Conservation (phyloP, 2,329 filamentous ascomycete species). For the Aspergillus intermedius region DNA sequence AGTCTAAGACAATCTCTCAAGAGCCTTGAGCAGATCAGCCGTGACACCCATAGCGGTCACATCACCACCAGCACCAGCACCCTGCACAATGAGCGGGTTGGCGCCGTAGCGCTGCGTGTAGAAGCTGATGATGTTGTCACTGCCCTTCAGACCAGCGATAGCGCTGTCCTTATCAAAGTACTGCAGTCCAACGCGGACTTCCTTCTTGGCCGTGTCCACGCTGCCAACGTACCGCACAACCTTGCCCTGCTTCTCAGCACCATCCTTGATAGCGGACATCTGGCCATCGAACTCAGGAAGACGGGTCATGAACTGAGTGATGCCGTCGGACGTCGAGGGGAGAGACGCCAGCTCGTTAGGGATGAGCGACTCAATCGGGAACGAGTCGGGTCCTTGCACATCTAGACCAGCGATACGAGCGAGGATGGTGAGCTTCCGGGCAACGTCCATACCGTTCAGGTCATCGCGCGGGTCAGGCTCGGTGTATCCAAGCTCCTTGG, state of each 20-base stretch:
- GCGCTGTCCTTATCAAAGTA: constrained; percentile 81
- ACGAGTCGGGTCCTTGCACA: constrained; percentile 75
- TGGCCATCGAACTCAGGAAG: constrained; percentile 77
- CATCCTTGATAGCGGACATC: constrained; percentile 82
- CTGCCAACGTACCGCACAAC: constrained; percentile 92
- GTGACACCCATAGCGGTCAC: constrained; percentile 98
- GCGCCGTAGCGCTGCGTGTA: constrained; percentile 90
- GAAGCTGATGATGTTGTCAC: constrained; percentile 98
- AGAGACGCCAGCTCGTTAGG: constrained; percentile 76
- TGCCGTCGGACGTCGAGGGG: constrained; percentile 48
- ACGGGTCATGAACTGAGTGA: constrained; percentile 77
- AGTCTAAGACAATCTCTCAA: constrained; percentile 54
- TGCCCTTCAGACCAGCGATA: constrained; percentile 91
- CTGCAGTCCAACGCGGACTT: constrained; percentile 87
- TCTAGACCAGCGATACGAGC: constrained; percentile 76
- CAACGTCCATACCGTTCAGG: constrained; percentile 81
- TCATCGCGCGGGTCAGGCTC: constrained; percentile 84
- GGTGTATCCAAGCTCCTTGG: constrained; percentile 87
- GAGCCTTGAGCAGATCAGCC: constrained; percentile 83
- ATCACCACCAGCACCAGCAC: constrained; percentile 86
- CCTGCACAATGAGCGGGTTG: constrained; percentile 90
- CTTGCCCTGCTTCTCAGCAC: constrained; percentile 80
- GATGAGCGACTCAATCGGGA: constrained; percentile 91
- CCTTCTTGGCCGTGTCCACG: constrained; percentile 72
- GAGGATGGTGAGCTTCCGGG: constrained; percentile 92